These are phyloP conservation scores for Ogataea ganodermae DNA, from an alignment of 805 yeast species.

Conservation along the genomic window DNA sequence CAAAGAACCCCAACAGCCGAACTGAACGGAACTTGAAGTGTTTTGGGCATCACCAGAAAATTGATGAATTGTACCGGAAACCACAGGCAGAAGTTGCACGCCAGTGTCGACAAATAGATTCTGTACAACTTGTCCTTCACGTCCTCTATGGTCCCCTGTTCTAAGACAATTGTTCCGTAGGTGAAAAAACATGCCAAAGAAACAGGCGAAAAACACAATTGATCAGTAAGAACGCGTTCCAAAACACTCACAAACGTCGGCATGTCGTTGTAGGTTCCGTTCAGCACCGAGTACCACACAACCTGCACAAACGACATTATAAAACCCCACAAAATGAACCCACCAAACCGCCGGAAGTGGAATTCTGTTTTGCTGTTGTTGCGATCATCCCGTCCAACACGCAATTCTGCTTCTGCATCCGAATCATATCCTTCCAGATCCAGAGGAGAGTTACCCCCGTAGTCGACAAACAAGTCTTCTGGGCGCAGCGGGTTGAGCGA, in stretches of 20 bases:
- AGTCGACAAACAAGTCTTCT: conserved; percentile 36
- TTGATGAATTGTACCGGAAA: conserved; percentile 78
- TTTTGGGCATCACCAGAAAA: conserved; percentile 66
- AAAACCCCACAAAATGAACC: conserved; percentile 88
- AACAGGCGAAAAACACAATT: conserved; percentile 84
- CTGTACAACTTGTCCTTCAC: conserved; percentile 63
- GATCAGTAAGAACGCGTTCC: conserved; percentile 87
- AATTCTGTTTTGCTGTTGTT: conserved; percentile 36
- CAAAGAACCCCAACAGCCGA: conserved; percentile 85
- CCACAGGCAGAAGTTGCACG: conserved; percentile 76
- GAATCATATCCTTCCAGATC: conserved; percentile 6
- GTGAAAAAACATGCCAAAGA: conserved; percentile 79
- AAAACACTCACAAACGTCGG: conserved; percentile 84
- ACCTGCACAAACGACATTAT: conserved; percentile 80
- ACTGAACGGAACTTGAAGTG: conserved; percentile 87
- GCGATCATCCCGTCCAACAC: not conserved
- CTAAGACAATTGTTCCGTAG: conserved; percentile 81
- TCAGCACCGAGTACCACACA: conserved; percentile 85
- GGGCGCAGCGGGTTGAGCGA: conserved; percentile 22
- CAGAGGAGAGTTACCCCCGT: conserved; percentile 26
- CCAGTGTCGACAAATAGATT: conserved; percentile 66
- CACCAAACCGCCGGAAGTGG: conserved; percentile 67
- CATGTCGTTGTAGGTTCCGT: conserved; percentile 73
- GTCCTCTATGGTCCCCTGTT: conserved; percentile 67
- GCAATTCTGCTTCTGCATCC: not conserved